Evolutionary conservation across 768 basidiomycete species (phyloP), one percentile per base, ranked within the genome.

Genomic region (Fomitopsis serialis): DNA sequence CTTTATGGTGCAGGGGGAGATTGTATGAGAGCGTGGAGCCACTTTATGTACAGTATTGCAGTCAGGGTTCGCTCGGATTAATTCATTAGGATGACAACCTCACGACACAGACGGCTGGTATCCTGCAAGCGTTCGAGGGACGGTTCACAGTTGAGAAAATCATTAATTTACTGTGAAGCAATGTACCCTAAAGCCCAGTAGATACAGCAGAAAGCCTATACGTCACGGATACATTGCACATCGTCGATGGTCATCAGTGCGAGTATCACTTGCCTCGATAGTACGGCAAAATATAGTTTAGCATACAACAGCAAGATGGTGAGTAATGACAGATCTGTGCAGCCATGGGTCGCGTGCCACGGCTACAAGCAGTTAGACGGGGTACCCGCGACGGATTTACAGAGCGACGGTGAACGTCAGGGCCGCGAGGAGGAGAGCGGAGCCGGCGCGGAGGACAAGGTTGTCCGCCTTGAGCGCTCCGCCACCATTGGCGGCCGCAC

Each of bases 361-460:
- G 29, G 29, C 42, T 15, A 12, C 15, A 29, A 4, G 13, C 11
- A 42, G 37, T 12, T 23, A 7, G 27, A 25, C 22, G 19, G 36
- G 32, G 13, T 24, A 19, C 9, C 22, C 13, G 22, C 5, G 27
- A 27, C 29, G 24, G 34, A 22, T 32, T 61, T 50, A 66, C 27
- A 66, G 56, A 23, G 57, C 59, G 2, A 54, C 55, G 6, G 56
- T 58, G 54, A 62, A 63, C 35, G 63, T 57, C 35, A 62, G 43
- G 32, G 63, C 65, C 11, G 61, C 58, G 22, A 54, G 45, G 2
- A 47, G 54, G 24, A 66, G 65, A 19, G 60, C 60, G 42, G 54
- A 37, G n/a, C 52, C 61, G 24, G 61, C 60, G 25, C 57, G 57
- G 24, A 60, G 44, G 22, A 61, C 24, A 42, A 53, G 51, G 25